A percentile compares a stretch with the other conserved stretches of the same genome.
phyloP scores from a whole-genome alignment of 331 rosid species.

The Pyrus hybrid region DNA sequence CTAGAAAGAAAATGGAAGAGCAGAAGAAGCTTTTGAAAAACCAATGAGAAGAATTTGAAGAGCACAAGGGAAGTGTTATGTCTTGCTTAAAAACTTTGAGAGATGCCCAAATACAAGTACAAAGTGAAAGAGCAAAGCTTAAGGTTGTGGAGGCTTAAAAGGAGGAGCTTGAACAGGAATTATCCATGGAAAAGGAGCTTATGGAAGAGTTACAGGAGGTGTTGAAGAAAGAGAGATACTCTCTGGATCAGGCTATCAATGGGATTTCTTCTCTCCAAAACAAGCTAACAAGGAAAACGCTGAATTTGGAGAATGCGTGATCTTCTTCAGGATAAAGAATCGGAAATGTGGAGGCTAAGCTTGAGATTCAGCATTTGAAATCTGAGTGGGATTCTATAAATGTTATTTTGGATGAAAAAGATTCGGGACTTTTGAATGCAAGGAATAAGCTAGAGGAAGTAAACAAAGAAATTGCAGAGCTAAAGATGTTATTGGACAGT shows the following conservation, averaged over 20 bases:
- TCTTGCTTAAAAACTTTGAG: conserved; percentile 52
- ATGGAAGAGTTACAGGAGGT: conserved; percentile 50
- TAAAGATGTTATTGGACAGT: conserved; percentile 52
- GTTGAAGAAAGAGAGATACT: conserved; percentile 55
- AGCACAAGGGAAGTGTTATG: conserved; percentile 48
- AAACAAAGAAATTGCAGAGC: conserved; percentile 58
- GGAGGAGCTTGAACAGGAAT: conserved; percentile 53
- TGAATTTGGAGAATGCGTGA: conserved; percentile 32
- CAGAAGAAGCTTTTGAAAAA: conserved; percentile 53
- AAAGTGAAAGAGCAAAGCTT: conserved; percentile 61
- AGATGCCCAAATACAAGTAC: conserved; percentile 66
- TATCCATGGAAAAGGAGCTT: conserved; percentile 51
- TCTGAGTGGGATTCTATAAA: conserved; percentile 60
- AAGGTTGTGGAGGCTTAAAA: conserved; percentile 51
- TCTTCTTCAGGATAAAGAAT: conserved; percentile 55
- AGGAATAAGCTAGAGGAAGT: conserved; percentile 48
- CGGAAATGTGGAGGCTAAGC: conserved; percentile 66
- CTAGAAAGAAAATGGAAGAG: conserved; percentile 61
- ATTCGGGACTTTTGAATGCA: conserved; percentile 66
- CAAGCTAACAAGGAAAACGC: conserved; percentile 40
- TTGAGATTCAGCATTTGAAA: conserved; percentile 77
- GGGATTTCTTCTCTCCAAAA: conserved; percentile 48
- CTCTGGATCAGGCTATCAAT: conserved; percentile 51
- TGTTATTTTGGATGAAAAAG: conserved; percentile 67
- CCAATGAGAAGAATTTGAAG: conserved; percentile 58